Base-by-base conservation (phyloP, 805 yeast genomes). In the Myxozyma melibiosi region DNA sequence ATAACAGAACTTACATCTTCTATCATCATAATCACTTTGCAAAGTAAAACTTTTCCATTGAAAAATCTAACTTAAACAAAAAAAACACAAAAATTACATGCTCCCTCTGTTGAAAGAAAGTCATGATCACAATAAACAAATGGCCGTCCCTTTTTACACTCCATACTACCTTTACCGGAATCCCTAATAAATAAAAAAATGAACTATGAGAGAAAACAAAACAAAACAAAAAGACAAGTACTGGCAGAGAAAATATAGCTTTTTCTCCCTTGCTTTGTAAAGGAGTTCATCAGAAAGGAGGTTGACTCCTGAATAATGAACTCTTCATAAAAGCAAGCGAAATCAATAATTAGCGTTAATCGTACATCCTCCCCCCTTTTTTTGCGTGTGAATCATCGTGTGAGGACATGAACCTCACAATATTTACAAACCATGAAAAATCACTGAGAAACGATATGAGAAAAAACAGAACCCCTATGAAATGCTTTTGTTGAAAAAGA, bases 401-500 rank as follows among this genome's bases (percentile, higher is more conserved):
- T 13, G 11, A 18, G 16, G 45, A 41, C 9, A 37, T 18, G 22
- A 27, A 6, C 42, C 42, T 18, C 42, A 39, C 20, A 18, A 18
- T 39, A 18, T 39, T 13, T 39, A 7, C 16, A 39, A 42, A 24
- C 24, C 11, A 24, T 31, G 22, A 42, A 24, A 27, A 22, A 42
- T 4, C 16, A 42, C 16, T 9, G 4, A 22, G 7, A 4, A 24
- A 27, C 16, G 16, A 33, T 14, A 18, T 20, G 30, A 46, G n/a
- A 22, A 39, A 27, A 35, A 39, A 22, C 35, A 40, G 38, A 39
- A 48, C 42, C 48, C 55, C 61, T 18, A 50, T 38, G 53, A 48
- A 52, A 58, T 58, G 63, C 63, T 58, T 58, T 58, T 58, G 63
- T 58, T 58, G 63, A 58, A 58, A 58, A 58, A 58, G 63, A 47